These are phyloP conservation scores for Exophiala spinifera DNA, from an alignment of 2,329 filamentous ascomycete species.

Conservation along the genomic window DNA sequence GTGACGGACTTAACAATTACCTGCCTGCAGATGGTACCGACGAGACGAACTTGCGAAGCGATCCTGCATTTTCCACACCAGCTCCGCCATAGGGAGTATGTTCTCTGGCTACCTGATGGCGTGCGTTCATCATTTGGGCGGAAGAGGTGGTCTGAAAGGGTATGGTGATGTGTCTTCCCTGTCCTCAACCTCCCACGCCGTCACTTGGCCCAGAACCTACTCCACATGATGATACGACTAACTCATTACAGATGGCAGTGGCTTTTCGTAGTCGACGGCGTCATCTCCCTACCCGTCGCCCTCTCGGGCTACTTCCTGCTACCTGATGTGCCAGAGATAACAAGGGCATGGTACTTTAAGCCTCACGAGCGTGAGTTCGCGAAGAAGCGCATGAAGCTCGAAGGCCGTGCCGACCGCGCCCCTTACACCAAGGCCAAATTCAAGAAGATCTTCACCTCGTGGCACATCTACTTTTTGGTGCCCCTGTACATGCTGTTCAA, in stretches of 20 bases:
- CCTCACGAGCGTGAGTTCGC: conserved; percentile 45
- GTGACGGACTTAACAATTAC: too few relatives aligned
- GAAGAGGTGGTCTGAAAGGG: conserved; percentile 48
- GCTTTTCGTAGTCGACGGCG: conserved; percentile 40
- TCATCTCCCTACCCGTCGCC: conserved; percentile 45
- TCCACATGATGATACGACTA: background rate
- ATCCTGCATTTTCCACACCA: conserved; percentile 52
- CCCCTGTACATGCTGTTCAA: conserved; percentile 64
- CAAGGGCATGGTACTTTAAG: conserved; percentile 48
- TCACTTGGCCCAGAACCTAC: too few relatives aligned
- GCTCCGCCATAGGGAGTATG: conserved; percentile 43
- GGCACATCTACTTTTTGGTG: conserved; percentile 62
- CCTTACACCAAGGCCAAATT: conserved; percentile 54
- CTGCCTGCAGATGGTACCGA: conserved; percentile 36
- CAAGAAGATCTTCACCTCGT: conserved; percentile 59
- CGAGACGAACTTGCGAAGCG: conserved; percentile 52
- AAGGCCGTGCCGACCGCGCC: conserved; percentile 45
- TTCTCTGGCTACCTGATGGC: conserved; percentile 55
- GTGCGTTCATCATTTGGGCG: conserved; percentile 51
- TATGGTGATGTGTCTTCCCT: background rate
- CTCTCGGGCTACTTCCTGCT: conserved; percentile 46
- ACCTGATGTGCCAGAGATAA: conserved; percentile 42
- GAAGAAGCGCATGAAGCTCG: conserved; percentile 50
- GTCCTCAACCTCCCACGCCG: background rate
- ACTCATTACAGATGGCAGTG: conserved; percentile 30